Percentiles rank a stretch among this genome's conserved stretches.
phyloP scores from a whole-genome alignment of 148 eudicot genomes.

The Cornus kousa region DNA sequence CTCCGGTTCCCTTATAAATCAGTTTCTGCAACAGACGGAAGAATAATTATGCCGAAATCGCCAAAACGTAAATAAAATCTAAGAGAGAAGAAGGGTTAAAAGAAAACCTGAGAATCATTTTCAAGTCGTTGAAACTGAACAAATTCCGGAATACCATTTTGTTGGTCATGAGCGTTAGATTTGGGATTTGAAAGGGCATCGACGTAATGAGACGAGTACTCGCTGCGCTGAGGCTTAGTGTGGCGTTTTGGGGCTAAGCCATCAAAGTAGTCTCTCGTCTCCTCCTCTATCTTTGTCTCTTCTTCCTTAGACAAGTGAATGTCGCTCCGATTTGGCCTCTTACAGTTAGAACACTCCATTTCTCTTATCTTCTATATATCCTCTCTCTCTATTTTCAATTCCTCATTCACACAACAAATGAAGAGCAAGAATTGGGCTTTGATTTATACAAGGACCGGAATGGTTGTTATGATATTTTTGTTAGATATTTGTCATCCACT shows the following conservation, averaged over 20 bases:
- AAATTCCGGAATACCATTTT: conserved; percentile 61
- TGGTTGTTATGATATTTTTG: not conserved
- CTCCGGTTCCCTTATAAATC: conserved; percentile 39
- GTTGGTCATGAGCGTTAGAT: not conserved
- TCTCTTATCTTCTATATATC: not conserved
- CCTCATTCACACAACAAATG: too few species aligned
- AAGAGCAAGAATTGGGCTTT: not conserved
- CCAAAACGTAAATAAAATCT: too few species aligned
- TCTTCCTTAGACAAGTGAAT: conserved; percentile 58
- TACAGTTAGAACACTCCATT: conserved; percentile 38
- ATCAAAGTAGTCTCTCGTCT: conserved; percentile 64
- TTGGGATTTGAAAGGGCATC: conserved; percentile 24
- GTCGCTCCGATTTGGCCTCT: conserved; percentile 78
- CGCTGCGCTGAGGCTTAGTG: conserved; percentile 88
- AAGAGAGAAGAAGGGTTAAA: not conserved
- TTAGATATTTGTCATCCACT: not conserved
- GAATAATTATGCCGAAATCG: not conserved
- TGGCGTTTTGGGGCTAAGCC: conserved; percentile 74
- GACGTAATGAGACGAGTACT: conserved; percentile 44
- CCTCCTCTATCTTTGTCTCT: conserved; percentile 54
- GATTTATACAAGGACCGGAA: not conserved
- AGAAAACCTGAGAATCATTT: conserved; percentile 36
- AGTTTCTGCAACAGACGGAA: conserved; percentile 50
- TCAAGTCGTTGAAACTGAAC: conserved; percentile 60
- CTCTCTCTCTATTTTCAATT: not conserved